These are phyloP conservation scores for Teratosphaeria viscida DNA, from an alignment of 2,329 filamentous ascomycete genomes.

Conservation along the genomic window DNA sequence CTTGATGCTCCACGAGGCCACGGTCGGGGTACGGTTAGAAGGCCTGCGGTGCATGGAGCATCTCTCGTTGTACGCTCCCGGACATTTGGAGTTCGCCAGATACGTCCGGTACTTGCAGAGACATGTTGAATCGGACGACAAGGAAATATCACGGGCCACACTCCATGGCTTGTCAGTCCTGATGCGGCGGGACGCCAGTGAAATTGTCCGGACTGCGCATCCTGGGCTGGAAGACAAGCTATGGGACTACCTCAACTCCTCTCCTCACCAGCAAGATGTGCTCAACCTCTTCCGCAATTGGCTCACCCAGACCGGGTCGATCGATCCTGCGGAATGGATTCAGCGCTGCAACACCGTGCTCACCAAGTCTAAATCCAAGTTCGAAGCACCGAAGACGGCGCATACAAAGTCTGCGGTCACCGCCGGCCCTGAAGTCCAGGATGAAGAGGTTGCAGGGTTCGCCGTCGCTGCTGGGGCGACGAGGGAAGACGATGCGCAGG, in stretches of 20 bases:
- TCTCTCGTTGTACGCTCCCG: slow-evolving; percentile 80
- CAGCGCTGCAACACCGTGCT: slow-evolving; percentile 79
- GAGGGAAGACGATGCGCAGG: slow-evolving; percentile 31
- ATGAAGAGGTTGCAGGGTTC: slow-evolving; percentile 95
- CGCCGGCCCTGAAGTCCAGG: slow-evolving; percentile 66
- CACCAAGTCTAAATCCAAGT: slow-evolving; percentile 70
- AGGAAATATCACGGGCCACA: slow-evolving; percentile 65
- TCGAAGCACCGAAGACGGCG: slow-evolving; percentile 40
- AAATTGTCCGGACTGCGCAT: slow-evolving; percentile 66
- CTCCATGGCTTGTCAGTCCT: slow-evolving; percentile 85
- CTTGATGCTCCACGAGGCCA: slow-evolving; percentile 64
- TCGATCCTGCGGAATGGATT: slow-evolving; percentile 75
- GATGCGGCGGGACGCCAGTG: slow-evolving; percentile 83
- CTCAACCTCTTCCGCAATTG: slow-evolving; percentile 83
- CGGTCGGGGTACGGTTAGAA: slow-evolving; percentile 59
- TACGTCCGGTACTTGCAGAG: slow-evolving; percentile 77
- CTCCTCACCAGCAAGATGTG: slow-evolving; percentile 67
- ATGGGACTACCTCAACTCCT: slow-evolving; percentile 77
- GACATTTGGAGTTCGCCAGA: slow-evolving; percentile 68
- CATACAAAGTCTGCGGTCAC: slow-evolving; percentile 29
- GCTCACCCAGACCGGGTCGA: slow-evolving; percentile 79
- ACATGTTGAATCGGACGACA: slow-evolving; percentile 59
- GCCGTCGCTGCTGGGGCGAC: slow-evolving; percentile 58
- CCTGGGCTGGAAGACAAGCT: slow-evolving; percentile 78
- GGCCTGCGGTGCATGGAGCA: slow-evolving; percentile 81